Evolutionary conservation across 768 basidiomycete species (phyloP), one percentile per base, ranked within the genome.

Genomic region (Calvatia gigantea): DNA sequence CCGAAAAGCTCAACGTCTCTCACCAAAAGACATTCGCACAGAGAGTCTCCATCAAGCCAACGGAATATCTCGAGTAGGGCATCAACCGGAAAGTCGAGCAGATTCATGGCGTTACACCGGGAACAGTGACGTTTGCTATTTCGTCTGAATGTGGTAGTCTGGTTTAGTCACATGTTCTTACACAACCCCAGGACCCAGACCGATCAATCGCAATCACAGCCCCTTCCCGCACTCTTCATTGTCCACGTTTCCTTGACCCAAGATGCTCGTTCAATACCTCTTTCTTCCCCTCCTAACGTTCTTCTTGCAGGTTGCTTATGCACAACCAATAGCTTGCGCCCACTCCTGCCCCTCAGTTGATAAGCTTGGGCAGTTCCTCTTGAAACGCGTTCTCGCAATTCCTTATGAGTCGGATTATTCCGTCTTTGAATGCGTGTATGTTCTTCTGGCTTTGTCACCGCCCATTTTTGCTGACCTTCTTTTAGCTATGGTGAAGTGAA

Each of bases 391-490:
- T 41, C 39, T 56, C 8, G 54, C 54, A 25, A 33, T 56, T 14
- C 54, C 54, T 21, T 42, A 42, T 29, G 39, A 39, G 25, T 56
- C 54, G 7, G 47, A 49, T 29, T 56, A 56, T 25, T 56, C 54
- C 6, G 21, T 56, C 28, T 56, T 56, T 32, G 46, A 56, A 56
- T 56, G 54, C 31, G 54, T 56, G 54, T 56, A 56, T 29, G 54
- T 28, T 19, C 7, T 17, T 12, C 23, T 28, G 17, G 17, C 11
- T n/a, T 7, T 32, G 23, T 15, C n/a, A 41, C 6, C 44, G 17
- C 41, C 8, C 41, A 11, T 42, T 8, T 19, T 21, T 23, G 9
- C 8, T 19, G 11, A 23, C 15, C 12, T 25, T n/a, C 21, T 41
- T 15, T 25, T 39, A 55, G 54, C 6, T 56, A 56, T 17, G 54